A percentile compares a stretch with the other conserved stretches of the same genome.
Evolutionary conservation across 345 rosid genomes (phyloP).

Genomic region (Pelargonium nanum): DNA sequence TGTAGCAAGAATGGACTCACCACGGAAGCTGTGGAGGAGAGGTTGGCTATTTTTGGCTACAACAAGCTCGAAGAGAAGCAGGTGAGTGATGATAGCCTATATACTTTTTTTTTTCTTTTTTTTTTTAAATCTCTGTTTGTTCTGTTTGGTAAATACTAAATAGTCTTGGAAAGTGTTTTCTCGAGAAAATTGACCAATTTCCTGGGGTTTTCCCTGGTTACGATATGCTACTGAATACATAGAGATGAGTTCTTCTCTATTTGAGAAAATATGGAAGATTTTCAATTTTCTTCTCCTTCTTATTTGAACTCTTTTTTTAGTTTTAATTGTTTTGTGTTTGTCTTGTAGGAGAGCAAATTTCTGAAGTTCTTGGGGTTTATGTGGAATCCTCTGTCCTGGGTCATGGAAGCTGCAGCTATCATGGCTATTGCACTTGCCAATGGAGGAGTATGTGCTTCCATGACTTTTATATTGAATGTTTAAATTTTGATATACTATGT

Average conservation of each 20-base stretch:
- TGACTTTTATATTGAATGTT: neutral
- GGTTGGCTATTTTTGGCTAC: conserved; percentile 46
- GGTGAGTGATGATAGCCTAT: conserved; percentile 17
- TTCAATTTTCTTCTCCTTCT: neutral
- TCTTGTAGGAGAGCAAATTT: conserved; percentile 46
- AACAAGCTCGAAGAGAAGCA: conserved; percentile 63
- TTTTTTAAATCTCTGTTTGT: neutral
- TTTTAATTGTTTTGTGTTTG: conserved; percentile 1
- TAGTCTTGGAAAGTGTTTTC: neutral
- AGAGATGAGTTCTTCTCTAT: neutral
- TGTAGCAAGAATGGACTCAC: conserved; percentile 47
- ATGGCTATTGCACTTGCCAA: conserved; percentile 72
- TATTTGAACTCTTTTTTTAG: conserved; percentile 1
- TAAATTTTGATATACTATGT: neutral
- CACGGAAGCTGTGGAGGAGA: conserved; percentile 44
- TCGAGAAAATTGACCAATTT: neutral
- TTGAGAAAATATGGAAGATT: too few species aligned
- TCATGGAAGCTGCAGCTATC: conserved; percentile 69
- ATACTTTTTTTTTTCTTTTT: neutral
- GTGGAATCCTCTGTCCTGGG: conserved; percentile 81
- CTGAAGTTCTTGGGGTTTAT: conserved; percentile 53
- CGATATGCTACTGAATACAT: neutral
- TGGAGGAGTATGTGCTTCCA: conserved; percentile 40
- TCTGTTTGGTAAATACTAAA: neutral
- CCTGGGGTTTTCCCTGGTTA: neutral